Base-by-base conservation (phyloP, 1,284 basidiomycete species). In the Naganishia sp. region DNA sequence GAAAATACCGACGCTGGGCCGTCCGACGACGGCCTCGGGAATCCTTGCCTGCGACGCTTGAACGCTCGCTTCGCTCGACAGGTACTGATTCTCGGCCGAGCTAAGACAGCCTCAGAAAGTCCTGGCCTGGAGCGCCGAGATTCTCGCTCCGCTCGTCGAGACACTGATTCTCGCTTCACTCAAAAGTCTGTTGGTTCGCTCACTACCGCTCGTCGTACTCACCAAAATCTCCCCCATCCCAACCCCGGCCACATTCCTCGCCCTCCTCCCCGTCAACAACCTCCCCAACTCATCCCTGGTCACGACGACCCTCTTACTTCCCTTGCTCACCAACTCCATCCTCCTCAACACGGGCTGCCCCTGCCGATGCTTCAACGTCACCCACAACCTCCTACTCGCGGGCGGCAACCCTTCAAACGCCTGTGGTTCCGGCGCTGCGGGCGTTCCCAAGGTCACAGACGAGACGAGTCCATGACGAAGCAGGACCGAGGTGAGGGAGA, bases 141-240 rank as follows among this genome's bases (percentile, higher is more conserved):
- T 39, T 39, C 35, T 39, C 35, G 13, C 13, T 39, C 7, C 35
- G 35, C 35, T 9, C 35, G 32, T 6, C 6, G 32, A 35, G 32
- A 35, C 6, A 10, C 6, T 5, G 5, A 35, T 5, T 35, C 32
- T 35, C 32, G 32, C 32, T 35, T 10, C 32, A 5, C 10, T 35
- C 32, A n/a, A n/a, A n/a, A n/a, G n/a, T n/a, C n/a, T n/a, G n/a
- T n/a, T n/a, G n/a, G 32, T 5, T 35, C 32, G 32, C 32, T 35
- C 32, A 10, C 10, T 35, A 6, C 6, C 32, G n/a, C 32, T 35
- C 32, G 32, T n/a, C n/a, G n/a, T n/a, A 35, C 35, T 39, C 25
- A 80, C 71, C 63, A 80, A 65, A 45, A 80, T 71, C 69, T 80
- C 79, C 31, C 77, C 79, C 61, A 79, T 74, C 2, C 77, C 78